Evolutionary conservation across 208 protist genomes (phyloP), one percentile per base, ranked within the genome.

Genomic region (Crithidia acanthocephali): DNA sequence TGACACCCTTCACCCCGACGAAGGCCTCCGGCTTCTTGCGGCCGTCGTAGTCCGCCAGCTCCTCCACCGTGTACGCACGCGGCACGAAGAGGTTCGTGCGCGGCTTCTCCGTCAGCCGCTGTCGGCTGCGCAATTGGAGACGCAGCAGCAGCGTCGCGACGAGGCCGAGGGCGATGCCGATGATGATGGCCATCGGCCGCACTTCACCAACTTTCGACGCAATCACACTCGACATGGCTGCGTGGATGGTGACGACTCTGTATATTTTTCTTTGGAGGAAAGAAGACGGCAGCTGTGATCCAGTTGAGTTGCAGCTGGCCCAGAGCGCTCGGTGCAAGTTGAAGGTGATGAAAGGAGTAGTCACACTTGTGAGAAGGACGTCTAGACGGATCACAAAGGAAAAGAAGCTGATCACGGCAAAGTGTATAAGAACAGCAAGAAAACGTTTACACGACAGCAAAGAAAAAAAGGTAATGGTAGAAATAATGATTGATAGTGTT

Each of bases 1-100:
- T 78, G 63, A 95, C 70, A 23, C 92, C 92, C 65, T 94, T 94
- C 50, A 94, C 87, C 18, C 76, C 90, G 1, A 97, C 77, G 45
- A 97, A 94, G 1, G 80, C 85, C 50, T 81, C 62, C 35, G 91
- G 91, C 48, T 80, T 87, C 58, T 58, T 74, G 16, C 67, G 71
- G 59, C 86, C 91, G 62, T 96, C 85, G 72, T 91, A 96, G 61
- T 91, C 71, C 27, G 74, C 82, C 37, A 96, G 70, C 72, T 96
- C 88, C 57, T 90, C 88, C 23, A 92, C 51, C 11, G 88, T 96
- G 76, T 92, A 96, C 20, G 75, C 86, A 48, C 91, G 91, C 16
- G 91, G 91, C 16, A 94, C 47, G 50, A 91, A 90, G 28, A 79
- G 42, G 40, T 78, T 65, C 2, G 28, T 55, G 13, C 48, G 65